Base-by-base conservation (phyloP, 371 early-diverging fungal genomes). In the Blakeslea trispora region DNA sequence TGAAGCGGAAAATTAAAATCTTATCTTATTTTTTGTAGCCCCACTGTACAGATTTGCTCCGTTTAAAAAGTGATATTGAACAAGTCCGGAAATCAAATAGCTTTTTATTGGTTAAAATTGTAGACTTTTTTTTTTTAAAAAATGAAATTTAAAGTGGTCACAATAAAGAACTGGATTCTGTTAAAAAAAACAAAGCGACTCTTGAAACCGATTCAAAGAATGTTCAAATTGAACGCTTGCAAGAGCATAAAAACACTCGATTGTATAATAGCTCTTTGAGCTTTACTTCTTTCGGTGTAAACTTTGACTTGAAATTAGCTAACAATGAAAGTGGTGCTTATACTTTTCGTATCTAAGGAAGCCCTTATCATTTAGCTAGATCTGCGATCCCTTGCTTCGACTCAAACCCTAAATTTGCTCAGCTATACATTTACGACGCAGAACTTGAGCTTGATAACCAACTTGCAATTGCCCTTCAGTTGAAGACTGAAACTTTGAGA, bases 401-500 rank as follows among this genome's bases (percentile, higher is more conserved):
- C 2, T 18, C 14, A 9, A 37, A 15, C 7, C 40, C 51, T 7
- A 39, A 21, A 1, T 53, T 53, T 43, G 53, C 53, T 3, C 53
- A 53, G n/a, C 17, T 53, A 5, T 53, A 53, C 17, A 28, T 53
- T 23, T 53, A 53, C 28, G 43, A 52, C 31, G 42, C 31, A 31
- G 43, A 19, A 17, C 18, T 43, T 11, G 53, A 52, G 31, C 9
- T 52, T 7, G 11, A 21, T 0, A 41, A 52, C 13, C 22, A 43
- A 42, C 43, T 23, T 42, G 6, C 43, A 6, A 28, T 32, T 43
- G 41, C 43, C 3, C 42, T 24, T 0, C 24, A 31, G 42, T 11
- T 43, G 6, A 35, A 24, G 23, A 41, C 11, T 18, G n/a, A 15
- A 3, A 52, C 53, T 41, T 43, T 43, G 18, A n/a, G 23, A n/a